Evolutionary conservation across 768 basidiomycete species (phyloP), one percentile per base, ranked within the genome.

Genomic region (Collybia sordida): DNA sequence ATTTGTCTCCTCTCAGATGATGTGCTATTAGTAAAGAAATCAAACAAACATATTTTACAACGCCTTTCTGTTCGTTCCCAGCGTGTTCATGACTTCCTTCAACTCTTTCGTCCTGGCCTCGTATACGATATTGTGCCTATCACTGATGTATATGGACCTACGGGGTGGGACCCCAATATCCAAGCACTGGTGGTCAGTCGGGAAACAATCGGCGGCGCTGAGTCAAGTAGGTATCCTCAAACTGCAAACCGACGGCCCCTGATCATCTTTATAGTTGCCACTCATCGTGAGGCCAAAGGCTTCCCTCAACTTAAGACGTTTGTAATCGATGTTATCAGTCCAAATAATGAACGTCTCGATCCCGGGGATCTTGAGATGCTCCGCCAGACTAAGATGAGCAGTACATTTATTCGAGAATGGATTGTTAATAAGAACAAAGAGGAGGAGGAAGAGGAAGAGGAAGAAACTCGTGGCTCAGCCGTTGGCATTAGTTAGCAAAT

Each of bases 361-460:
- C 76, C 78, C 42, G 80, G 79, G 18, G 90, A 95, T 62, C 78
- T 81, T 15, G 81, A 84, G 48, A 67, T 78, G 62, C 66, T 95
- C 50, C 87, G 86, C 63, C 76, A 81, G 55, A 79, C 85, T 23
- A 99, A 99, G 75, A 85, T 98, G 80, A 93, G 97, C 64, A 97
- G 93, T 62, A 96, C 94, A 6, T 90, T 79, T 52, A 96, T 99
- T 56, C 77, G 97, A 37, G 77, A 87, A 56, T 96, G 94, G 93
- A 87, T 99, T 53, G 83, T 73, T 6, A 60, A 69, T 41, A 51
- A 59, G 23, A 54, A 39, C n/a, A 59, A 63, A 25, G 47, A 60
- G 41, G 61, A 63, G 34, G 56, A 67, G 17, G 55, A 56, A 42
- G 59, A 56, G 48, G 49, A 51, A 28, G 45, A 45, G 46, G 46